Evolutionary conservation across 2,329 filamentous ascomycete genomes (phyloP), one percentile per base, ranked within the genome.

Genomic region (Microdochium paspali): DNA sequence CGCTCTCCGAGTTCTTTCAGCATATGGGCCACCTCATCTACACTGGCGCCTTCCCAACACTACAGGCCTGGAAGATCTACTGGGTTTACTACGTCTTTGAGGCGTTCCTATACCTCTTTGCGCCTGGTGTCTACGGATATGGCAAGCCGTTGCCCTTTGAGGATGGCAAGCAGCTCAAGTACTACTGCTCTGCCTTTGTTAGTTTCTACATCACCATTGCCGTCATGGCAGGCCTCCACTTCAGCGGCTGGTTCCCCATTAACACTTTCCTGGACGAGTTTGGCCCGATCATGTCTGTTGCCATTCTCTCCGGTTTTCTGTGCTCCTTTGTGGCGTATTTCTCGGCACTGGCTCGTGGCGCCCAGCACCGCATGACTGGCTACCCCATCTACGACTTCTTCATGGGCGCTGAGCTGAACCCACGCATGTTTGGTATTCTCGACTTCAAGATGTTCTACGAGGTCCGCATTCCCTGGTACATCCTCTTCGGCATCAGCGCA

Each of bases 401-500:
- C 74, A 90, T 95, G 80, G 89, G 89, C 35, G 86, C 88, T 4
- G 89, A 95, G 70, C 74, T 95, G 49, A 95, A 95, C 71, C 89
- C 89, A 1, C 79, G 89, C 52, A 80, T 96, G 74, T 91, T 90
- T 61, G 85, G 85, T 25, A 85, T 90, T 55, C 71, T 95, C 47
- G 90, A 95, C 68, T 89, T 94, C 72, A 95, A 95, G 73, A 95
- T 95, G 90, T 95, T 95, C 70, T 93, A 89, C 60, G 90, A 95
- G 65, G 89, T 95, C 51, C 85, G 90, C 56, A 78, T 95, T 54
- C 90, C 90, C 31, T 95, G 90, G 90, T 95, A 84, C 68, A 90
- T 95, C 55, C 77, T 95, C 42, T 84, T 95, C 60, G 79, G 91
- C 50, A 74, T 91, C 40, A 84, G 83, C 49, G 76, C 85, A 50